Percentiles rank a stretch among this genome's conserved stretches.
These are phyloP conservation scores for Kitagawia praeruptora DNA, from an alignment of 129 eudicot species.

Conservation along the genomic window DNA sequence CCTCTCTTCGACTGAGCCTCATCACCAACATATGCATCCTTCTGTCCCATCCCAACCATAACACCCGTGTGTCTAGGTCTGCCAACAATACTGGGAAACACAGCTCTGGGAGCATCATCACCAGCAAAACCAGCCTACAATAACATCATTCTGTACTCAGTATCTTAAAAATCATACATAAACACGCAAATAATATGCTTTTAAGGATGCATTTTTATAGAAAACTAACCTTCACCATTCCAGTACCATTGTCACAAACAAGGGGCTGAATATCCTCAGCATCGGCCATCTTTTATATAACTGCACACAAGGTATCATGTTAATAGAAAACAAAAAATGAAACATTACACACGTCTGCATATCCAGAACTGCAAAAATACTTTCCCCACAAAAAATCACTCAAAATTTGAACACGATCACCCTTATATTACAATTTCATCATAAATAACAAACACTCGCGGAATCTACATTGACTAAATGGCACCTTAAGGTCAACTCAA, in stretches of 20 bases:
- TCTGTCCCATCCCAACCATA: conserved; percentile 10
- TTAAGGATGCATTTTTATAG: background rate
- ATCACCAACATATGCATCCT: conserved; percentile 3
- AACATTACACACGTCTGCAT: background rate
- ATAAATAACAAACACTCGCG: no score
- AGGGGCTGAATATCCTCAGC: conserved; percentile 3
- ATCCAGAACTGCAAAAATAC: background rate
- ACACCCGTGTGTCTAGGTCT: conserved; percentile 3
- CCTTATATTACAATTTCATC: no score
- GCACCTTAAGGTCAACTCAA: background rate
- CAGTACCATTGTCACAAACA: background rate
- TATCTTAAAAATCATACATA: background rate
- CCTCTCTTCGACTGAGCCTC: background rate
- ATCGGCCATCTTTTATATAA: conserved; percentile 2
- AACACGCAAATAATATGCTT: background rate
- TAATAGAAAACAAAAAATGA: background rate
- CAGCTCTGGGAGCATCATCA: conserved; percentile 7
- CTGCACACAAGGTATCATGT: background rate
- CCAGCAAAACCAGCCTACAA: conserved; percentile 7
- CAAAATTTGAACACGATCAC: no score
- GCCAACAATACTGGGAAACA: conserved; percentile 9
- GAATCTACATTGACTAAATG: no score
- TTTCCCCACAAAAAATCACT: no score
- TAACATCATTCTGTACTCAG: background rate
- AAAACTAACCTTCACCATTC: conserved; percentile 8